Base-by-base conservation (phyloP, 768 basidiomycete genomes). In the Sutorius australiensis region DNA sequence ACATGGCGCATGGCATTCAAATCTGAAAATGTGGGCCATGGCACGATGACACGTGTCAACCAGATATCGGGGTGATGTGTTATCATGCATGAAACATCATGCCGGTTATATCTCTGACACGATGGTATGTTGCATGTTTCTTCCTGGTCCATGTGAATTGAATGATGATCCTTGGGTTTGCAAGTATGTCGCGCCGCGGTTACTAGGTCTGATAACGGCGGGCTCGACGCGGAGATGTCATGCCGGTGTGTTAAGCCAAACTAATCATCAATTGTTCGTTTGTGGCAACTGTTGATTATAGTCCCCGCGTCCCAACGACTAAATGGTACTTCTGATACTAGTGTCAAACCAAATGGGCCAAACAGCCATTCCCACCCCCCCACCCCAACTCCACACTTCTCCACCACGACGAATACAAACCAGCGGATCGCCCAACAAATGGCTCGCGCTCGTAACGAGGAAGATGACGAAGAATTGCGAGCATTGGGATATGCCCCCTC, bases 401-500 rank as follows among this genome's bases (percentile, higher is more conserved):
- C 38, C 34, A 34, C 42, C 5, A 14, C n/a, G 4, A 34, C 31
- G 0, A 2, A 33, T 12, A 40, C 19, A 14, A 14, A 9, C 24
- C 51, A 53, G 8, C 38, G 1, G 17, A 38, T 38, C 43, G 17
- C 17, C 0, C 47, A 54, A 14, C 48, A 38, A 21, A 27, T 10
- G 7, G 19, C 36, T 27, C 24, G 1, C 27, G 24, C 1, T 12
- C 19, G 41, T 14, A 47, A 39, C 34, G 46, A 47, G 1, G 27
- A 56, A 32, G 67, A 68, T 6, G 58, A 68, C 42, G 49, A 50
- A 2, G 62, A 58, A 30, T 50, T 68, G 4, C 60, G 62, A 38
- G 68, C 68, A 3, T 39, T 70, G 61, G 67, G 67, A 33, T 68
- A 68, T 36, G 57, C 44, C 16, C 68, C 70, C 1, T 62, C 69